Evolutionary conservation across 768 basidiomycete species (phyloP), one percentile per base, ranked within the genome.

Genomic region (Lentinula detonsa): DNA sequence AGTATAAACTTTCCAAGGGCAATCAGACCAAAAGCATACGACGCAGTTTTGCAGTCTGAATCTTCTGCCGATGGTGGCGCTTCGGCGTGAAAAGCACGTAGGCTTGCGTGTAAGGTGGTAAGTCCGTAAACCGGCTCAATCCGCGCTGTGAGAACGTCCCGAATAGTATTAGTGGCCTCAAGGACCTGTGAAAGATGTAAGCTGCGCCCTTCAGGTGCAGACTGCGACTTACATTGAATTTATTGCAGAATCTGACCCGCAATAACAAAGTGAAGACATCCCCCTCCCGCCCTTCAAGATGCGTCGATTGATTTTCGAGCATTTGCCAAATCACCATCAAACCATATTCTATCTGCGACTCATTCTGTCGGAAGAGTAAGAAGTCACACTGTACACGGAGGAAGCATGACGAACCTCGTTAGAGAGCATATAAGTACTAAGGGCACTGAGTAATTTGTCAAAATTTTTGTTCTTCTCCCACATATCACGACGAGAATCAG

Each of bases 81-180:
- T 61, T 85, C 80, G 2, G 77, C 73, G 23, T 84, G 76, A 74
- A 93, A 94, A 10, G 81, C 70, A 33, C 84, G 84, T 46, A 93
- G 69, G 67, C 82, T 84, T 34, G 86, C 86, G 63, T 93, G 90
- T 76, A 93, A 81, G 5, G 89, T 93, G 13, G 90, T 91, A 65
- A 94, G 73, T 6, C 92, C 92, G 66, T 91, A 93, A 21, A 94
- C 89, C 18, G 93, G 88, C 63, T 91, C 93, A 65, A 89, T 83
- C 64, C 83, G 85, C 9, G 79, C 74, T 23, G 88, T 83, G 39
- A 94, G 76, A 16, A 81, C 79, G 70, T 94, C 91, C 45, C 92
- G 88, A 63, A 94, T 87, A 1, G 86, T 84, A 66, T 84, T 91
- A 11, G 91, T 92, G 4, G 90, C 92, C 70, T 93, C 90, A 57